Evolutionary conservation across 345 rosid species (phyloP).

Genomic region (Acer yangbiense): DNA sequence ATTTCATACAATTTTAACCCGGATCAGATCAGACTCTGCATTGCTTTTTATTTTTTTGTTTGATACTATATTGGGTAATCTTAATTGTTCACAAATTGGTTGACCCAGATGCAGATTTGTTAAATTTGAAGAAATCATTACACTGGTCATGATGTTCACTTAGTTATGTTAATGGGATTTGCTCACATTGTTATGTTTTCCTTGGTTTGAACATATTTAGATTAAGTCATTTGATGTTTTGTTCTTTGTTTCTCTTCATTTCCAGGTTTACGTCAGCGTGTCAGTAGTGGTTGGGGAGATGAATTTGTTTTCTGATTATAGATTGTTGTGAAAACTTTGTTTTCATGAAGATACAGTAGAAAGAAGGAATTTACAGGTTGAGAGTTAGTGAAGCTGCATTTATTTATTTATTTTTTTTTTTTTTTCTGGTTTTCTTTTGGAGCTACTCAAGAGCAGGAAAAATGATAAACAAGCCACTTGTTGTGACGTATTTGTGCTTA

Average conservation of each 20-base stretch:
- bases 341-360: conserved; percentile 21
- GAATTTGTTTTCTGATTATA: conserved; percentile 9
- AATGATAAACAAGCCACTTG: conserved; percentile 76
- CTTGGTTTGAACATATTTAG: not conserved
- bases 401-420: no score
- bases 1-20: not conserved
- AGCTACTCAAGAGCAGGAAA: conserved; percentile 31
- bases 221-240: not conserved
- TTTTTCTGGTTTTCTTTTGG: conserved; percentile 19
- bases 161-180: not conserved
- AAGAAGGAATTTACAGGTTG: conserved; percentile 4
- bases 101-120: conserved; percentile 12
- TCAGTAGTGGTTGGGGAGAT: conserved; percentile 18
- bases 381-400: not conserved
- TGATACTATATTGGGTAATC: not conserved
- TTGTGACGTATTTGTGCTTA: conserved; percentile 82
- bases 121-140: not conserved
- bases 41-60: conserved; percentile 3
- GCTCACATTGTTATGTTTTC: conserved; percentile 8
- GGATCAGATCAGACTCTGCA: conserved; percentile 24
- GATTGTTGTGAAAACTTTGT: conserved; percentile 22
- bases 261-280: conserved; percentile 7
- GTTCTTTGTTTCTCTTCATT: not conserved
- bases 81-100: conserved; percentile 6
- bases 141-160: conserved; percentile 1